Evolutionary conservation across 78 protist genomes (phyloP).

Genomic region (Planoprotostelium fungivorum): DNA sequence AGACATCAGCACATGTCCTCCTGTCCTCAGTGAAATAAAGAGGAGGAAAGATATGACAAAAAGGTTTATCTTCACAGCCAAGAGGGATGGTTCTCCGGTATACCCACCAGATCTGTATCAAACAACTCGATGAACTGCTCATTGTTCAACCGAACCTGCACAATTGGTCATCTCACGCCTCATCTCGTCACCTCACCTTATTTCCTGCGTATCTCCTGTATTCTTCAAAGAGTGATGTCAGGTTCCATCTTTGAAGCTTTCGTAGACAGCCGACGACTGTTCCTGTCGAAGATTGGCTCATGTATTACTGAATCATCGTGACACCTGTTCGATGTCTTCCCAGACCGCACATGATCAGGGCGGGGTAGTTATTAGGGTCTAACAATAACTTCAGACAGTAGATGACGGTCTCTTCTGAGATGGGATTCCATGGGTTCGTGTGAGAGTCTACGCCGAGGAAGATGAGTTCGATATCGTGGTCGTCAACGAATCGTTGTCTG

Average conservation of each 20-base stretch:
- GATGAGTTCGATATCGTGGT: conserved; percentile 74
- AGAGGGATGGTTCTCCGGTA: not conserved
- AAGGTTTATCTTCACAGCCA: not conserved
- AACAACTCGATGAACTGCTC: conserved; percentile 96
- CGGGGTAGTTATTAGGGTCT: conserved; percentile 75
- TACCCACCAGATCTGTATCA: conserved; percentile 88
- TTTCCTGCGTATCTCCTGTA: conserved; percentile 84
- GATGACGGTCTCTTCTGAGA: conserved; percentile 77
- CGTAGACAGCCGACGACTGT: conserved; percentile 91
- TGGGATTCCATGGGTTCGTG: conserved; percentile 64
- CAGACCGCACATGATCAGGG: conserved; percentile 81
- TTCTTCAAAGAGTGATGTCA: conserved; percentile 89
- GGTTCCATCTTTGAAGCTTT: conserved; percentile 90
- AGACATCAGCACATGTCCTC: too few relatives aligned
- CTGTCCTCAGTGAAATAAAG: too few relatives aligned
- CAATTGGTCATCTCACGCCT: too few relatives aligned
- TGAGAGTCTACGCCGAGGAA: conserved; percentile 66
- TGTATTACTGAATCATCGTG: not conserved
- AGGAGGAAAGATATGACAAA: too few relatives aligned
- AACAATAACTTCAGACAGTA: conserved; percentile 74
- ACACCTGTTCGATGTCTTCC: conserved; percentile 88
- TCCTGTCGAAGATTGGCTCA: conserved; percentile 1
- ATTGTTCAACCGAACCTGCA: conserved; percentile 69
- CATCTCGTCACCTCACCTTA: too few relatives aligned
- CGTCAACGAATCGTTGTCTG: conserved; percentile 65